A percentile compares a stretch with the other conserved stretches of the same genome.
Conservation (phyloP, 2,329 filamentous ascomycete genomes). For the Dichotomopilus funicola region DNA sequence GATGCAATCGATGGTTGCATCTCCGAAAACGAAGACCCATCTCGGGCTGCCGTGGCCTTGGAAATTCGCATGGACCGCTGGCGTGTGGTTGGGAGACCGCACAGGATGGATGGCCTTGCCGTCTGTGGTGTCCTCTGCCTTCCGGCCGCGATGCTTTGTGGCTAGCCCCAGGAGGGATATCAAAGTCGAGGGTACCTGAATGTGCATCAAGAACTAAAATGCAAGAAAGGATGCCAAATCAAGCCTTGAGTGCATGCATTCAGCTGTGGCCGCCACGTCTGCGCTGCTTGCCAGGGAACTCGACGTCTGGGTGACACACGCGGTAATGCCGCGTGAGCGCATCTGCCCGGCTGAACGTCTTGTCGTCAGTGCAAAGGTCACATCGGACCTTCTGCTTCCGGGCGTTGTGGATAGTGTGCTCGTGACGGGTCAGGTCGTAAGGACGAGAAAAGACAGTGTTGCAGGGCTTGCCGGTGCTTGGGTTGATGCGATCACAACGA, state of each 20-base stretch:
- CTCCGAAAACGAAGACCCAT: not conserved
- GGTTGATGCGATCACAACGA: conserved; percentile 87
- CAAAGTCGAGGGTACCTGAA: no score
- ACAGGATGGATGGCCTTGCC: not conserved
- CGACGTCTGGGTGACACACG: conserved; percentile 85
- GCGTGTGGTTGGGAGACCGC: not conserved
- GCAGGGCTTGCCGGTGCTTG: conserved; percentile 90
- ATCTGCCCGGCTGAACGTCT: conserved; percentile 93
- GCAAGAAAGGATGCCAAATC: not conserved
- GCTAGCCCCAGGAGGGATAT: no score
- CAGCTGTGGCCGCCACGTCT: conserved; percentile 28
- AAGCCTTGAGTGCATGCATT: not conserved
- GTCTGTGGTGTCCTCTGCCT: no score
- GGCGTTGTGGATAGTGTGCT: conserved; percentile 94
- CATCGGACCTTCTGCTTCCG: conserved; percentile 93
- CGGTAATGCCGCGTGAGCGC: conserved; percentile 90
- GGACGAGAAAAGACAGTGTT: conserved; percentile 90
- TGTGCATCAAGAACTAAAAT: no score
- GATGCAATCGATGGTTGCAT: conserved; percentile 15
- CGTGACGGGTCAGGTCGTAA: conserved; percentile 92
- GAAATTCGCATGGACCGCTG: no score
- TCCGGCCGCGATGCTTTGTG: no score
- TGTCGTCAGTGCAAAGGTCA: conserved; percentile 88
- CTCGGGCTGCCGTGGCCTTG: not conserved
- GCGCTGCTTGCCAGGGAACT: conserved; percentile 62